phyloP scores from a whole-genome alignment of 1,284 basidiomycete species.

The Ustilago xerochloae region DNA sequence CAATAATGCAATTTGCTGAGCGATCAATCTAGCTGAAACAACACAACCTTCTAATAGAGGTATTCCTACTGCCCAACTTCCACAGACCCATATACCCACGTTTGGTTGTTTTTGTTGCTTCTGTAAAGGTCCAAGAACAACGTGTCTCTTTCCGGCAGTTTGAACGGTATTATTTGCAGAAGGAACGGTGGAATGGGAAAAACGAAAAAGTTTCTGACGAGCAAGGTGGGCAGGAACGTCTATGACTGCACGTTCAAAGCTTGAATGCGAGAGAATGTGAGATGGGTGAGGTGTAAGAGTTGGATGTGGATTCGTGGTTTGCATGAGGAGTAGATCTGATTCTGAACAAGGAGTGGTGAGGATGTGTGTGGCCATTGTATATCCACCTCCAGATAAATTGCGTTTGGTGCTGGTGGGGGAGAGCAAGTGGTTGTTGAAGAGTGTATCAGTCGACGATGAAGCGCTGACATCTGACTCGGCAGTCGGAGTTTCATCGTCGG shows the following conservation, averaged over 20 bases:
- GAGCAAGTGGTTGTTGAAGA: not conserved
- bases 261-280: slow-evolving; percentile 31
- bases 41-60: slow-evolving; percentile 42
- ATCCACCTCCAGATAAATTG: not conserved
- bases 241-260: slow-evolving; percentile 59
- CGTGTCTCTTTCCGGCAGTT: not conserved
- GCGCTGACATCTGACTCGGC: not conserved
- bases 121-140: slow-evolving; percentile 18
- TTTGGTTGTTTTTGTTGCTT: not conserved
- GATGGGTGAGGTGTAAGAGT: slow-evolving; percentile 26
- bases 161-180: not conserved
- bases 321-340: slow-evolving; percentile 34
- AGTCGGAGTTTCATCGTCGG: not conserved
- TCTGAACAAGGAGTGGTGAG: slow-evolving; percentile 6
- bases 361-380: slow-evolving; percentile 64
- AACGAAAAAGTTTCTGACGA: slow-evolving; percentile 6
- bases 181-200: not conserved
- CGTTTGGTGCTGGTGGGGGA: not conserved
- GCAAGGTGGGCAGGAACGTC: slow-evolving; percentile 19
- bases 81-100: slow-evolving; percentile 16
- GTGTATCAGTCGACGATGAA: not conserved
- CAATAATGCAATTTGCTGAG: slow-evolving; percentile 6
- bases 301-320: slow-evolving; percentile 62
- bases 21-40: slow-evolving; percentile 14
- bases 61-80: slow-evolving; percentile 33